Conservation (phyloP, 352 stramenopile genomes). For the Phytophthora tentaculata region DNA sequence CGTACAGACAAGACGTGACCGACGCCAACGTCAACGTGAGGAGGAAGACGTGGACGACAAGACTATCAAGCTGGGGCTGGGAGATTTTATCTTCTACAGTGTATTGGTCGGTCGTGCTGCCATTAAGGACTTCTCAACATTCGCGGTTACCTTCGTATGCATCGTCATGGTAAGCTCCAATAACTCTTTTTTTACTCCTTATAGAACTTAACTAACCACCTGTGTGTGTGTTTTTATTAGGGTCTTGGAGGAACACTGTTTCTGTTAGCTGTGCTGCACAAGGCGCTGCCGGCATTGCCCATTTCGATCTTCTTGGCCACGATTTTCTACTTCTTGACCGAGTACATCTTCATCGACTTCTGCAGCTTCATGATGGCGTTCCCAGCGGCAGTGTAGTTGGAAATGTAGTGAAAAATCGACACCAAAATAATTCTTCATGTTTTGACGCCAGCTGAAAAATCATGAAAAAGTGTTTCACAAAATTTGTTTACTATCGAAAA, state of each 20-base stretch:
- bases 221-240: slow-evolving; percentile 38
- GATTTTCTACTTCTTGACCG: slow-evolving; percentile 85
- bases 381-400: slow-evolving; percentile 54
- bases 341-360: slow-evolving; percentile 86
- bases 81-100: slow-evolving; percentile 99
- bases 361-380: slow-evolving; percentile 82
- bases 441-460: slow-evolving; percentile 8
- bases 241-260: slow-evolving; percentile 95
- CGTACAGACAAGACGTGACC: slow-evolving; percentile 70
- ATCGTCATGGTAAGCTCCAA: slow-evolving; percentile 88
- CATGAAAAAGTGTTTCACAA: too few species aligned
- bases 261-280: slow-evolving; percentile 94
- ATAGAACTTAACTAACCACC: background rate
- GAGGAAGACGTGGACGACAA: slow-evolving; percentile 77
- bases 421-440: slow-evolving; percentile 15
- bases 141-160: slow-evolving; percentile 92
- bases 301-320: slow-evolving; percentile 93
- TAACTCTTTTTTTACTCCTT: background rate
- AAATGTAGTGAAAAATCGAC: slow-evolving; percentile 27
- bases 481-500: too few species aligned
- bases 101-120: slow-evolving; percentile 96
- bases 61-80: slow-evolving; percentile 94
- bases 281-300: slow-evolving; percentile 95
- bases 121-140: slow-evolving; percentile 96
- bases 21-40: slow-evolving; percentile 54